Percentiles rank a stretch among this genome's conserved stretches.
These are phyloP conservation scores for Aureococcus anophagefferens DNA, from an alignment of 108 stramenopile species.

Conservation along the genomic window DNA sequence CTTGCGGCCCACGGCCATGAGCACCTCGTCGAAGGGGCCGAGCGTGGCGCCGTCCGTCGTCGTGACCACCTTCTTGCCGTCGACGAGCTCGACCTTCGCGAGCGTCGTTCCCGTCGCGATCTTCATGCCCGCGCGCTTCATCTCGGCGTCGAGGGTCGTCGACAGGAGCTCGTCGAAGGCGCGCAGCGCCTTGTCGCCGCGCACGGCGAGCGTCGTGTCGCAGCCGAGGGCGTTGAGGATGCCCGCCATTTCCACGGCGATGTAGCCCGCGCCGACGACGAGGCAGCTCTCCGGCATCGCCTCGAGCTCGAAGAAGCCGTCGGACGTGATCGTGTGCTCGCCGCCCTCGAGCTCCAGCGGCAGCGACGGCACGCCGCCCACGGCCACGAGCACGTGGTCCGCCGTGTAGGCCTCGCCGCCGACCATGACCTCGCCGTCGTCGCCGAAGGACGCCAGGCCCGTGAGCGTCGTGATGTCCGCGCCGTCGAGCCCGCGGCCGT, in stretches of 20 bases:
- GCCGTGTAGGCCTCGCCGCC: slow-evolving; percentile 41
- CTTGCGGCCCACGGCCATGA: slow-evolving; percentile 69
- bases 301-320: slow-evolving; percentile 82
- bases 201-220: slow-evolving; percentile 61
- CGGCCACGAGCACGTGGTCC: slow-evolving; percentile 69
- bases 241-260: slow-evolving; percentile 84
- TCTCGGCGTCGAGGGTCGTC: slow-evolving; percentile 53
- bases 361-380: slow-evolving; percentile 62
- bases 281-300: slow-evolving; percentile 62
- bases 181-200: slow-evolving; percentile 50
- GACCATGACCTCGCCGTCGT: slow-evolving; percentile 19
- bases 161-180: slow-evolving; percentile 61
- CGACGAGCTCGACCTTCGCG: slow-evolving; percentile 17
- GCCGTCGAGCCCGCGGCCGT: slow-evolving; percentile 58
- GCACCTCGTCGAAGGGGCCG: slow-evolving; percentile 59
- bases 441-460: slow-evolving; percentile 26
- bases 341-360: slow-evolving; percentile 47
- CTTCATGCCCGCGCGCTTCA: slow-evolving; percentile 53
- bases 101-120: slow-evolving; percentile 48
- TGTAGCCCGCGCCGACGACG: slow-evolving; percentile 82
- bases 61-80: slow-evolving; percentile 46
- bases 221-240: slow-evolving; percentile 66
- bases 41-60: slow-evolving; percentile 46
- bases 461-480: slow-evolving; percentile 53
- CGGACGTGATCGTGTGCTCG: slow-evolving; percentile 58